Percentiles rank a stretch among this genome's conserved stretches.
These are phyloP conservation scores for Sclerotiophoma versabilis DNA, from an alignment of 2,329 filamentous ascomycete genomes.

Conservation along the genomic window DNA sequence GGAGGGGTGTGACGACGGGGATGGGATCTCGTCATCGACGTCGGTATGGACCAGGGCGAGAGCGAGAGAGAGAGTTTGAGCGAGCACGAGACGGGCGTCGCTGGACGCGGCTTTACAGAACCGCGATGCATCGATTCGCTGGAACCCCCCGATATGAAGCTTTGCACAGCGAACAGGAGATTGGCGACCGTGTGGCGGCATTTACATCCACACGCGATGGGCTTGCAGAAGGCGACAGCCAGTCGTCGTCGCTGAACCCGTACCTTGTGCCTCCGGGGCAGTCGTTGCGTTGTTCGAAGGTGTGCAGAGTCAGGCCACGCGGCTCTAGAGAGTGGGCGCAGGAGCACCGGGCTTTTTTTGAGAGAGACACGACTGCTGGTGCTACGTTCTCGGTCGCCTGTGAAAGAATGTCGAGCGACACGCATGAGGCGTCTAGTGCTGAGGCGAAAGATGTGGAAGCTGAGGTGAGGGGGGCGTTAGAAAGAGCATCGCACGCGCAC, in stretches of 20 bases:
- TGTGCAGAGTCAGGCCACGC: background rate
- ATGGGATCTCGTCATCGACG: background rate
- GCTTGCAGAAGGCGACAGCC: no score
- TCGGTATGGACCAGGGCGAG: background rate
- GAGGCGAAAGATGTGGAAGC: constrained; percentile 1
- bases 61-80: background rate
- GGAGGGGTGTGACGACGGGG: background rate
- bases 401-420: background rate
- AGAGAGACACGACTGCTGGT: no score
- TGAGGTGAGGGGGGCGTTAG: constrained; percentile 5
- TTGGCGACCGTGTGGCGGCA: background rate
- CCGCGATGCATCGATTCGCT: background rate
- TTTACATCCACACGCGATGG: background rate
- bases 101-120: background rate
- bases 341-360: constrained; percentile 4
- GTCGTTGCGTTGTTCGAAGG: background rate
- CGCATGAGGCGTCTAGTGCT: background rate
- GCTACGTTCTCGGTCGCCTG: no score
- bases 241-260: constrained; percentile 2
- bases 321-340: constrained; percentile 6
- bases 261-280: background rate
- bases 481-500: background rate
- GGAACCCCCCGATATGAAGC: background rate
- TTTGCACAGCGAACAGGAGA: background rate
- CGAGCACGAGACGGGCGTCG: background rate